Evolutionary conservation across 345 rosid genomes (phyloP).

Genomic region (Draba incana): DNA sequence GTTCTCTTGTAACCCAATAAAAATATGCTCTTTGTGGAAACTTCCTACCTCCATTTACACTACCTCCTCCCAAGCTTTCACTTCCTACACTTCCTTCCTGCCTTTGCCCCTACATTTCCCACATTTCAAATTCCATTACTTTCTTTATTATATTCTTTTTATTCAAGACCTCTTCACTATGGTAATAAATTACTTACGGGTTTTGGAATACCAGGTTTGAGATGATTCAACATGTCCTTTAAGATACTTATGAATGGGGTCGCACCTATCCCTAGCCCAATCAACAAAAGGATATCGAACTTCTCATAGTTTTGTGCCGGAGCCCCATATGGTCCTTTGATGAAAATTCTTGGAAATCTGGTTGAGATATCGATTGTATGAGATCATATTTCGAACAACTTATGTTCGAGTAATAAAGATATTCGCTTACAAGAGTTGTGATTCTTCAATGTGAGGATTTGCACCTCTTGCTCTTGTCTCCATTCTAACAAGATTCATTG

Average conservation of each 20-base stretch:
- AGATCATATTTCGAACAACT: neutral
- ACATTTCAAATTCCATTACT: neutral
- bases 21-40: slow-evolving; percentile 91
- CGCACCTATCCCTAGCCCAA: slow-evolving; percentile 95
- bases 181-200: slow-evolving; percentile 33
- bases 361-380: neutral
- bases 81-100: slow-evolving; percentile 24
- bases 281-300: slow-evolving; percentile 74
- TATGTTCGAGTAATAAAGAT: neutral
- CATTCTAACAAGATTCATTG: slow-evolving; percentile 59
- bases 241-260: slow-evolving; percentile 91
- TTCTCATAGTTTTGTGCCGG: slow-evolving; percentile 85
- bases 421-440: slow-evolving; percentile 55
- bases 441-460: slow-evolving; percentile 44
- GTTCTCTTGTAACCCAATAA: slow-evolving; percentile 97
- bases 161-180: neutral
- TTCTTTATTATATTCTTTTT: neutral
- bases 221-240: slow-evolving; percentile 71
- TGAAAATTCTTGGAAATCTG: slow-evolving; percentile 73
- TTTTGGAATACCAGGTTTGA: slow-evolving; percentile 48
- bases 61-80: slow-evolving; percentile 27
- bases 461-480: slow-evolving; percentile 58
- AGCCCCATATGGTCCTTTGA: slow-evolving; percentile 94
- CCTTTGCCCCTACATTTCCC: slow-evolving; percentile 37
- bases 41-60: slow-evolving; percentile 40